Conservation (phyloP, 2,329 filamentous ascomycete species). For the Graphilbum ipis-grandicollis region DNA sequence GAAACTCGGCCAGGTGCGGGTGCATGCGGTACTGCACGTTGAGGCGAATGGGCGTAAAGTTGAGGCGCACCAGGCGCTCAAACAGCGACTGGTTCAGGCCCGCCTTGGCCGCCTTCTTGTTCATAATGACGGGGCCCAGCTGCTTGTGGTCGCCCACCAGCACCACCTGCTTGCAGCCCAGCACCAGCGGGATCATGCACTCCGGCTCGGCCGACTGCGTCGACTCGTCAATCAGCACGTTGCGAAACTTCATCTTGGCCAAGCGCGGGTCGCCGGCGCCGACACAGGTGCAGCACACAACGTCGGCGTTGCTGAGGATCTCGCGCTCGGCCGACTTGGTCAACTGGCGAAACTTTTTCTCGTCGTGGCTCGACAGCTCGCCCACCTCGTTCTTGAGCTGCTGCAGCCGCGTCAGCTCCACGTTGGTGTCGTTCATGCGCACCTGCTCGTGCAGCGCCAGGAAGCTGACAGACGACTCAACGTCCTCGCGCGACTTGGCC, state of each 20-base stretch:
- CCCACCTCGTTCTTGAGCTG: conserved; percentile 84
- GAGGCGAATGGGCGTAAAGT: conserved; percentile 74
- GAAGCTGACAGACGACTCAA: conserved; percentile 95
- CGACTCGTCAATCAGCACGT: conserved; percentile 93
- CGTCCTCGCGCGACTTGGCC: conserved; percentile 97
- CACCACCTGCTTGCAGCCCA: conserved; percentile 98
- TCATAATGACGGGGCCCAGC: conserved; percentile 97
- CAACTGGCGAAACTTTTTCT: conserved; percentile 96
- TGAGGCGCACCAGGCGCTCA: conserved; percentile 86
- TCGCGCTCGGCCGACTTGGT: conserved; percentile 88
- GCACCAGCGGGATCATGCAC: conserved; percentile 93
- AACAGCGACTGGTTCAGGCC: conserved; percentile 97
- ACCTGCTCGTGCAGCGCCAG: conserved; percentile 93
- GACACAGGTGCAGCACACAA: conserved; percentile 97
- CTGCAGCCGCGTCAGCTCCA: conserved; percentile 79
- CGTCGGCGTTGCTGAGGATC: conserved; percentile 86
- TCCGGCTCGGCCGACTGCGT: conserved; percentile 96
- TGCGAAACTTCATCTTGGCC: conserved; percentile 95
- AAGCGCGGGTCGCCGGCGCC: conserved; percentile 91
- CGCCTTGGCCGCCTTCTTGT: conserved; percentile 98
- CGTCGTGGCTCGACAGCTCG: conserved; percentile 84
- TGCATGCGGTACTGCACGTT: conserved; percentile 99
- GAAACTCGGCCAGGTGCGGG: conserved; percentile 89
- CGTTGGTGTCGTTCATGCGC: conserved; percentile 90
- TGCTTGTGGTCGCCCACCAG: conserved; percentile 97